Conservation (phyloP, 768 basidiomycete genomes). For the Rubroboletus pulcherrimus region DNA sequence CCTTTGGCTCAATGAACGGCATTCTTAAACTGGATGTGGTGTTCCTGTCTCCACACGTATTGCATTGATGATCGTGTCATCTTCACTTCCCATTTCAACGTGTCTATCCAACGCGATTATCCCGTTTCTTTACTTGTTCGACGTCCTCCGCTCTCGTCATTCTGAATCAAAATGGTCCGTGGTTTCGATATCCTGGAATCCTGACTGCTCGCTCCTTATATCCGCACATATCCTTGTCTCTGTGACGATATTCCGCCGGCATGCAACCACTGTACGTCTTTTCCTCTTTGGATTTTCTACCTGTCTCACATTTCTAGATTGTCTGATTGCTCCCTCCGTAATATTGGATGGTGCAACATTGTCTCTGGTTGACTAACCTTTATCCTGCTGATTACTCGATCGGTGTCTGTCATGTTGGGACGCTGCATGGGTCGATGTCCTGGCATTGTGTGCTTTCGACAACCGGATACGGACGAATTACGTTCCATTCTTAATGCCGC, state of each 20-base stretch:
- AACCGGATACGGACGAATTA: not conserved
- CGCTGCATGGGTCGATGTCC: not conserved
- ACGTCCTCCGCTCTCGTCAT: not conserved
- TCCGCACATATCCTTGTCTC: not conserved
- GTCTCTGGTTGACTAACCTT: not conserved
- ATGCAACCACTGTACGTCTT: constrained; percentile 9
- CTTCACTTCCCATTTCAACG: not conserved
- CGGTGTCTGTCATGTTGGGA: not conserved
- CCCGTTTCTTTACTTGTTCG: not conserved
- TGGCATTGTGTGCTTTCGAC: not conserved
- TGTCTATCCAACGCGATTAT: not conserved
- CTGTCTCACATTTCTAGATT: constrained; percentile 10
- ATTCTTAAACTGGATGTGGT: not conserved
- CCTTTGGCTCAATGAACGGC: constrained; percentile 1
- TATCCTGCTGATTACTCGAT: not conserved
- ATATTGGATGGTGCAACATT: not conserved
- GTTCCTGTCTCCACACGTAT: not conserved
- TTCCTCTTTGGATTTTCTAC: not conserved
- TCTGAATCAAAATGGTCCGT: not conserved
- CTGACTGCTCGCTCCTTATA: not conserved
- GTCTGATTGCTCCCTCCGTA: not conserved
- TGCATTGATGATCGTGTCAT: not conserved
- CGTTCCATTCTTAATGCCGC: not conserved
- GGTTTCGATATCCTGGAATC: not conserved
- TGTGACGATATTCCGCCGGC: not conserved